Evolutionary conservation across 768 basidiomycete species (phyloP).

Genomic region (Cyclocybe cylindracea): DNA sequence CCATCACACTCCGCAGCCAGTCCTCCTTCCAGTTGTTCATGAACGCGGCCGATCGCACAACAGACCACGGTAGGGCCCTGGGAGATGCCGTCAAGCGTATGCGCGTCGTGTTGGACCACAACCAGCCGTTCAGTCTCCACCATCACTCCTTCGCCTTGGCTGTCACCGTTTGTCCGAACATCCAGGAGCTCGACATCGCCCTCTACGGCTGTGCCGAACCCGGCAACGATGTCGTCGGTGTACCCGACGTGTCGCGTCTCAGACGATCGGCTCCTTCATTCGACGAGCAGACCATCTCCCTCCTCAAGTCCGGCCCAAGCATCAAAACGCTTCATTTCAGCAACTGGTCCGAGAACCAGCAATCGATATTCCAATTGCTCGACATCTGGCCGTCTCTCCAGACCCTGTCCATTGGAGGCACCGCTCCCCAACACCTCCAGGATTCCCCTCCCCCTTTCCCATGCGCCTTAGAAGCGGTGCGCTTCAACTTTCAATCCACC

Average conservation of each 20-base stretch:
- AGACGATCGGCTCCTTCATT: constrained; percentile 55
- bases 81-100: constrained; percentile 55
- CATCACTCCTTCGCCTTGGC: constrained; percentile 59
- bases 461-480: constrained; percentile 50
- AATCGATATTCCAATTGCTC: constrained; percentile 60
- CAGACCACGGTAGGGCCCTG: constrained; percentile 49
- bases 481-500: constrained; percentile 65
- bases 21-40: constrained; percentile 55
- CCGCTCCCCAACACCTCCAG: constrained; percentile 50
- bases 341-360: constrained; percentile 70
- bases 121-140: constrained; percentile 60
- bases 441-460: constrained; percentile 44
- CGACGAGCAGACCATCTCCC: constrained; percentile 48
- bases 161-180: constrained; percentile 58
- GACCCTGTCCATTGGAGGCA: constrained; percentile 59
- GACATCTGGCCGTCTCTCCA: constrained; percentile 60
- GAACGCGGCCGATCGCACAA: constrained; percentile 47
- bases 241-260: constrained; percentile 46
- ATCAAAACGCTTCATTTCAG: constrained; percentile 59
- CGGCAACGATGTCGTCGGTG: constrained; percentile 50
- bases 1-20: constrained; percentile 55
- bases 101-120: constrained; percentile 62
- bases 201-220: constrained; percentile 60
- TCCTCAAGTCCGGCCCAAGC: constrained; percentile 54
- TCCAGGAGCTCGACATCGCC: constrained; percentile 55